Base-by-base conservation (phyloP, 2,329 filamentous ascomycete species). In the Emergomyces orientalis region DNA sequence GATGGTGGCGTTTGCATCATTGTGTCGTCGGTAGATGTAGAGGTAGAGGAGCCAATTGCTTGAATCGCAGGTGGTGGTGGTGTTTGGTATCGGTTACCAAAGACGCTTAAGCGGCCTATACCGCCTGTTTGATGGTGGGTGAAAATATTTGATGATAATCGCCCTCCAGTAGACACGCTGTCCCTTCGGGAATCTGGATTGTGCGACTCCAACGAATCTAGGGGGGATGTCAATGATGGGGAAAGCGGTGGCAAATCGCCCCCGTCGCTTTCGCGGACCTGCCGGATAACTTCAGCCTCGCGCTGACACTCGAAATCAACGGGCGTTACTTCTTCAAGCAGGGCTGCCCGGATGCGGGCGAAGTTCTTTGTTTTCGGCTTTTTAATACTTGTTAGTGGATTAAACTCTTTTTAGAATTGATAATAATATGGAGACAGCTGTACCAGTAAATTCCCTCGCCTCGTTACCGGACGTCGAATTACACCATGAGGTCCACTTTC, bases 301-400 rank as follows among this genome's bases (percentile, higher is more conserved):
- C 91, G 88, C 60, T 89, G 87, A 63, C 91, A 86, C 74, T 99
- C 94, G 51, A 88, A 88, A 69, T 99, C 94, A 11, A 96, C 81
- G 0, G 94, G 94, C 0, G 91, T 86, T 19, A 85, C 84, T 77
- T 99, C 94, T 77, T 99, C 94, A 63, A 90, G 82, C 0, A 99
- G 82, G 3, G 91, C 91, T 9, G 93, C 94, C 65, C 90, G 86
- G 67, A 99, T 96, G 13, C 94, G 88, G 5, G 92, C 91, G 74
- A 99, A 99, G 0, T 88, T 91, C 77, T 96, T 96, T 0, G 93
- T 94, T 80, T 97, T 99, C 14, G 95, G 94, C 90, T 95, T 68
- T 69, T 69, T 66, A 55, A 69, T 51, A 54, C 30, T n/a, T 17
- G 45, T 60, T 52, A 60, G 59, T 39, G 2, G 22, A 47, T 60